These are phyloP conservation scores for Cylindrodendrum hubeiense DNA, from an alignment of 2,329 filamentous ascomycete genomes.

Conservation along the genomic window DNA sequence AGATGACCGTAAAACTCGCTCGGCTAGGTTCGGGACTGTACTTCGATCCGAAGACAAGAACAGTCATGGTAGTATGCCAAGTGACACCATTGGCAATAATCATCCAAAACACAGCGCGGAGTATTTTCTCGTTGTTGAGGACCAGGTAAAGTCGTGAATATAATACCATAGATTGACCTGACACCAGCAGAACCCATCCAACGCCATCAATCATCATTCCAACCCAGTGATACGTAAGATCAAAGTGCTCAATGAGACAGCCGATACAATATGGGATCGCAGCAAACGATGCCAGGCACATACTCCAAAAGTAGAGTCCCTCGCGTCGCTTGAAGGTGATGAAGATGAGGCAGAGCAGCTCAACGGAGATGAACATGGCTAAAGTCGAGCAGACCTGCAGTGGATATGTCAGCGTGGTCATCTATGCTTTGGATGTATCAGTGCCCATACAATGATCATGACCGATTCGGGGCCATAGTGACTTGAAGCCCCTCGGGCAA, in stretches of 20 bases:
- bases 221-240: conserved; percentile 8
- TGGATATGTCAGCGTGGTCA: not conserved
- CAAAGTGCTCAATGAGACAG: conserved; percentile 55
- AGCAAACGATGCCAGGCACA: conserved; percentile 46
- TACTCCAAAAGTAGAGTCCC: conserved; percentile 52
- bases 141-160: conserved; percentile 73
- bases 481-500: not conserved
- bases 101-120: conserved; percentile 65
- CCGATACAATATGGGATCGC: conserved; percentile 53
- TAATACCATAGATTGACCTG: conserved; percentile 70
- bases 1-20: conserved; percentile 13
- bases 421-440: not conserved
- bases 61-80: conserved; percentile 65
- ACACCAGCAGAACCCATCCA: conserved; percentile 62
- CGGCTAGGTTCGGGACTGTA: conserved; percentile 39
- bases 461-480: conserved; percentile 19
- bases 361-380: conserved; percentile 40
- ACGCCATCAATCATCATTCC: conserved; percentile 32
- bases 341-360: conserved; percentile 46
- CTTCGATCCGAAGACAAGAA: conserved; percentile 66
- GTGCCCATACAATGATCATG: conserved; percentile 24
- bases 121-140: conserved; percentile 60
- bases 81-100: conserved; percentile 66
- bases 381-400: not conserved
- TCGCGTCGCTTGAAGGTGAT: conserved; percentile 42